A percentile compares a stretch with the other conserved stretches of the same genome.
Evolutionary conservation across 345 rosid genomes (phyloP).

Genomic region (Bruguiera sexangula): DNA sequence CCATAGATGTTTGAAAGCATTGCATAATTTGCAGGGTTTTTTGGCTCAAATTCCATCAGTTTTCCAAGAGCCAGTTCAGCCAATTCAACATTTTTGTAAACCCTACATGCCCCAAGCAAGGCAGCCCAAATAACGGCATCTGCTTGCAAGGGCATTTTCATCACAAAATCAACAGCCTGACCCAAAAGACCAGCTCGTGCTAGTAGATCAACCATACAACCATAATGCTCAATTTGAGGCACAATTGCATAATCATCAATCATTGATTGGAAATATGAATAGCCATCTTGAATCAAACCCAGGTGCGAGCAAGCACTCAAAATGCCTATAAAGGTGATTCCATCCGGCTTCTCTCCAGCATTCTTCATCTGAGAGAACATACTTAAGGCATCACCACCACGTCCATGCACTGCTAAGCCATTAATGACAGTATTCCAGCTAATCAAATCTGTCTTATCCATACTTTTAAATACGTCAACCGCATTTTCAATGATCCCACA

Average conservation of each 20-base stretch:
- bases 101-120: slow-evolving; percentile 71
- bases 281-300: slow-evolving; percentile 72
- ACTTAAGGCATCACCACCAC: slow-evolving; percentile 57
- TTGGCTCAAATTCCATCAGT: slow-evolving; percentile 61
- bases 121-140: slow-evolving; percentile 85
- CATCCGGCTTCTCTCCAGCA: slow-evolving; percentile 54
- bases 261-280: slow-evolving; percentile 66
- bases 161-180: slow-evolving; percentile 68
- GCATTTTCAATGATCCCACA: slow-evolving; percentile 64
- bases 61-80: slow-evolving; percentile 66
- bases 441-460: slow-evolving; percentile 63
- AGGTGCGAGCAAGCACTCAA: slow-evolving; percentile 68
- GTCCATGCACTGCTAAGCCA: slow-evolving; percentile 70
- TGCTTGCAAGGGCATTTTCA: slow-evolving; percentile 60
- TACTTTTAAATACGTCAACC: slow-evolving; percentile 45
- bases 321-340: slow-evolving; percentile 66
- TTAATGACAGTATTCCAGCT: slow-evolving; percentile 77
- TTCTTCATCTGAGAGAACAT: slow-evolving; percentile 57
- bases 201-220: slow-evolving; percentile 80
- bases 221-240: slow-evolving; percentile 84
- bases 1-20: slow-evolving; percentile 77
- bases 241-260: slow-evolving; percentile 45
- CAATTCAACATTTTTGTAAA: slow-evolving; percentile 62
- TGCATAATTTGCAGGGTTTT: slow-evolving; percentile 67
- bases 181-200: slow-evolving; percentile 65